These are phyloP conservation scores for Boletus vermiculosoides DNA, from an alignment of 768 basidiomycete species.

Conservation along the genomic window DNA sequence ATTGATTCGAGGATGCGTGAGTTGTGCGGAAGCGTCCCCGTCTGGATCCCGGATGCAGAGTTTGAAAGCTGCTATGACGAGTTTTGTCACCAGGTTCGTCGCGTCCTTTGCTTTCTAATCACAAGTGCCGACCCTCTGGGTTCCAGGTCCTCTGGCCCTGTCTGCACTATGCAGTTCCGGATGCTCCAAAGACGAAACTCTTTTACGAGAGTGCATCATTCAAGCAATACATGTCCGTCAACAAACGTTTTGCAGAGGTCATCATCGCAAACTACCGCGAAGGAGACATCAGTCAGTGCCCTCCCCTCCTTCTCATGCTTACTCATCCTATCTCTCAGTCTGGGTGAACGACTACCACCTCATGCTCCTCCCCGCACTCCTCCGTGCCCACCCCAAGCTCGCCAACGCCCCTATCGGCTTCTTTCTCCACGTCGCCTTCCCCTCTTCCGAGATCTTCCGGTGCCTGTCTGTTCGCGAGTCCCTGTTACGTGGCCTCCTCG, in stretches of 20 bases:
- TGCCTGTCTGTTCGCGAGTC: conserved; percentile 79
- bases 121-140: conserved; percentile 15
- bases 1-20: conserved; percentile 52
- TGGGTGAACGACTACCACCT: conserved; percentile 98
- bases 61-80: conserved; percentile 81
- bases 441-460: conserved; percentile 92
- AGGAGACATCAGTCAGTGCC: conserved; percentile 71
- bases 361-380: conserved; percentile 84
- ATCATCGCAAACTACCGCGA: conserved; percentile 80
- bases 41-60: conserved; percentile 82
- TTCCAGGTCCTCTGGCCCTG: conserved; percentile 77
- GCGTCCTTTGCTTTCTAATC: not conserved
- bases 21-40: conserved; percentile 46
- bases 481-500: conserved; percentile 86
- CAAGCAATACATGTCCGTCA: conserved; percentile 86
- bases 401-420: conserved; percentile 57
- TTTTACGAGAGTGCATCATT: conserved; percentile 81
- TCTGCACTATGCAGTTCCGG: conserved; percentile 82
- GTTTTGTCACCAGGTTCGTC: conserved; percentile 76
- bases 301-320: not conserved
- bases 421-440: conserved; percentile 97
- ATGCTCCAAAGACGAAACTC: conserved; percentile 80
- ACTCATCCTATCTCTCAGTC: conserved; percentile 35
- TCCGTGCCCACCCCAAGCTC: conserved; percentile 61
- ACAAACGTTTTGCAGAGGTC: conserved; percentile 83